phyloP scores from a whole-genome alignment of 306 rosid genomes.

The Benincasa hispida region DNA sequence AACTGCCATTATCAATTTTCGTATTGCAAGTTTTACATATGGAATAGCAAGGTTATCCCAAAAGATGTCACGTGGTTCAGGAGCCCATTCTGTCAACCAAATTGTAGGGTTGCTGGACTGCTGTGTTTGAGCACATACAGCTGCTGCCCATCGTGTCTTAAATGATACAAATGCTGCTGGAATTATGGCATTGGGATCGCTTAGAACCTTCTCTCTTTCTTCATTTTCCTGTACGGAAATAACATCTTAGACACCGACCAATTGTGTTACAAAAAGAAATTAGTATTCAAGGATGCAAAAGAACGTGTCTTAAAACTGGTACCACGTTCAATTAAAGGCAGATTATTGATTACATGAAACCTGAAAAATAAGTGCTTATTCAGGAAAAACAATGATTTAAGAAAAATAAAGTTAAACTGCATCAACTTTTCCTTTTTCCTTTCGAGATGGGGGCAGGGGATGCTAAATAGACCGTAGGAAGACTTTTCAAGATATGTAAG shows the following conservation, averaged over 20 bases:
- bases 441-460: not conserved
- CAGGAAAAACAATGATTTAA: not conserved
- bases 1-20: slow-evolving; percentile 49
- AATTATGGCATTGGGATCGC: slow-evolving; percentile 45
- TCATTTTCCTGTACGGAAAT: slow-evolving; percentile 52
- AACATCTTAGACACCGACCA: slow-evolving; percentile 6
- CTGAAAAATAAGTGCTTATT: not conserved
- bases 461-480: not conserved
- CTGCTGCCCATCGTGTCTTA: slow-evolving; percentile 84
- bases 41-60: slow-evolving; percentile 93
- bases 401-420: not conserved
- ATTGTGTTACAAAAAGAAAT: not conserved
- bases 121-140: slow-evolving; percentile 89
- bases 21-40: slow-evolving; percentile 50
- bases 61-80: slow-evolving; percentile 72
- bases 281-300: not conserved
- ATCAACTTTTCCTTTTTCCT: no score
- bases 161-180: slow-evolving; percentile 96
- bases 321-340: not conserved
- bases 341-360: not conserved
- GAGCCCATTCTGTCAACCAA: slow-evolving; percentile 97
- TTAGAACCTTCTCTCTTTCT: slow-evolving; percentile 50
- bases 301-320: not conserved
- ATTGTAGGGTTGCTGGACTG: slow-evolving; percentile 67
- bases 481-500: not conserved